These are phyloP conservation scores for Candida cerambycidarum DNA, from an alignment of 805 yeast genomes.

Conservation along the genomic window DNA sequence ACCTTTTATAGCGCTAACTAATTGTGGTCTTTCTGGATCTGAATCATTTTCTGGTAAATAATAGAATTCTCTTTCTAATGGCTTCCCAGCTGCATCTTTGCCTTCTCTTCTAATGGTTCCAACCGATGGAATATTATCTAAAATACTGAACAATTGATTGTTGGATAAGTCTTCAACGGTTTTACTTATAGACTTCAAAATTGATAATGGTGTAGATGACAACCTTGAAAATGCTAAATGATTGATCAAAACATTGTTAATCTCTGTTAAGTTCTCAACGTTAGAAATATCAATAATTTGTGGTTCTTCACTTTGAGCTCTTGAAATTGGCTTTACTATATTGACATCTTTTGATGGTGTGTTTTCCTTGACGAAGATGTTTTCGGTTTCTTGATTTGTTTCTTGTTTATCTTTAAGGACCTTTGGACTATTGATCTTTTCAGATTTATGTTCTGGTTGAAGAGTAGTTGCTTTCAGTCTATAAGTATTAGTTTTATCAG, in stretches of 20 bases:
- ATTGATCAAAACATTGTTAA: slow-evolving; percentile 69
- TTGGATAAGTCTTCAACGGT: slow-evolving; percentile 48
- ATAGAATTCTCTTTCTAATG: slow-evolving; percentile 90
- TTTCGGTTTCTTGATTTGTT: too few species aligned
- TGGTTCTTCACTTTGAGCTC: slow-evolving; percentile 15
- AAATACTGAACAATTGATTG: slow-evolving; percentile 43
- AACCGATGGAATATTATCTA: slow-evolving; percentile 54
- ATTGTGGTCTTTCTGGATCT: slow-evolving; percentile 63
- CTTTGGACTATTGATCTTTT: neutral
- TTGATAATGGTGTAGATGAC: slow-evolving; percentile 82
- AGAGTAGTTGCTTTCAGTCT: slow-evolving; percentile 29
- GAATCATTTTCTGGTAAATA: slow-evolving; percentile 81
- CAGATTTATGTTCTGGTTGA: neutral
- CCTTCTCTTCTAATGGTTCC: slow-evolving; percentile 91
- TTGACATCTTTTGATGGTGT: too few species aligned
- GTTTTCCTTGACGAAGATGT: too few species aligned
- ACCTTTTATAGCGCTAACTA: slow-evolving; percentile 80
- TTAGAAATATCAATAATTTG: slow-evolving; percentile 23
- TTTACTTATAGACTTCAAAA: slow-evolving; percentile 61
- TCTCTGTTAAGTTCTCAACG: slow-evolving; percentile 36
- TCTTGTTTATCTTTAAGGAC: neutral
- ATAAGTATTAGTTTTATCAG: slow-evolving; percentile 27
- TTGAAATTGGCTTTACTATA: slow-evolving; percentile 6
- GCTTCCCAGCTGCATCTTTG: slow-evolving; percentile 95
- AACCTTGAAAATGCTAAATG: slow-evolving; percentile 89